phyloP scores from a whole-genome alignment of 1,284 basidiomycete genomes.

The Cryptococcus hybrid region DNA sequence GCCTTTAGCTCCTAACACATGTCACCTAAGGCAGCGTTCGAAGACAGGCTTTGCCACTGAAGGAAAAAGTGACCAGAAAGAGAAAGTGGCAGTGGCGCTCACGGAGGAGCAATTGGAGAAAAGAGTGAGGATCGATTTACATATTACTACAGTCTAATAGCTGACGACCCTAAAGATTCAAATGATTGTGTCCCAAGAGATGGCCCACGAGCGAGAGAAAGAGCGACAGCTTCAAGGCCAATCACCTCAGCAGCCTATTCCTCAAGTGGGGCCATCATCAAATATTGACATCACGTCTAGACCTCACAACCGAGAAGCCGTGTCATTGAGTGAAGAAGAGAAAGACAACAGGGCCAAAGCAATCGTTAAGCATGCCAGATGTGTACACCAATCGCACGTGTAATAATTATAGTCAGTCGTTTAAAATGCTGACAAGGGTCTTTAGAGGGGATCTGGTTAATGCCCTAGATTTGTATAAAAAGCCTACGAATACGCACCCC shows the following conservation, averaged over 20 bases:
- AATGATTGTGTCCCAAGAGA: slow-evolving; percentile 11
- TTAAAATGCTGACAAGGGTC: neutral
- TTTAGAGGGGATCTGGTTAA: slow-evolving; percentile 15
- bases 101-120: slow-evolving; percentile 11
- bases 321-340: slow-evolving; percentile 11
- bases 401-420: neutral
- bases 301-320: neutral
- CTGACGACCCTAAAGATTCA: slow-evolving; percentile 6
- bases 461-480: slow-evolving; percentile 23
- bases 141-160: neutral
- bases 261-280: neutral
- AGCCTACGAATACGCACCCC: slow-evolving; percentile 16
- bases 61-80: neutral
- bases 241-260: neutral
- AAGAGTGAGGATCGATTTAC: slow-evolving; percentile 4
- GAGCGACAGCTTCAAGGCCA: neutral
- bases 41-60: neutral
- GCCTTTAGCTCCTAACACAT: slow-evolving; percentile 1
- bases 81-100: neutral
- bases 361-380: slow-evolving; percentile 20
- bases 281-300: neutral
- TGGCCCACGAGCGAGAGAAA: slow-evolving; percentile 1
- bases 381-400: slow-evolving; percentile 20
- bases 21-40: neutral
- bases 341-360: slow-evolving; percentile 19